Evolutionary conservation across 495 filamentous ascomycete genomes (phyloP), one percentile per base, ranked within the genome.

Genomic region (Talaromyces borbonicus): DNA sequence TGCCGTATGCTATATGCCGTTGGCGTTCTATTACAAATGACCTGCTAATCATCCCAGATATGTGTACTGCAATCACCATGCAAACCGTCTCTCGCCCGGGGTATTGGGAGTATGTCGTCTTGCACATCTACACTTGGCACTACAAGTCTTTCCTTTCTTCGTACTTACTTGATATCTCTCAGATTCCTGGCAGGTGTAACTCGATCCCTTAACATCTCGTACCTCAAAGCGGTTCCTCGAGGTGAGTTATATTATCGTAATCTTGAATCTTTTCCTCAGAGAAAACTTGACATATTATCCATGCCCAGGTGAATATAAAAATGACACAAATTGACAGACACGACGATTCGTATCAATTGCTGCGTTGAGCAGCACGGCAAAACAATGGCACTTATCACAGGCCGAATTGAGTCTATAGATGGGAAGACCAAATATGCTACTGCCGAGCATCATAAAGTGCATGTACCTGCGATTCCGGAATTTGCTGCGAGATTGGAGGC

Each of bases 401-500:
- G 63, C 3, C 48, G 43, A 8, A 71, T 72, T 60, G 58, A 48
- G 30, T 59, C 51, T 42, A 40, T 54, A 18, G 67, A 72, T 44
- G 60, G 64, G 3, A 66, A 62, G 33, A 55, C 49, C 0, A 52
- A 59, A 3, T 71, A 62, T 46, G 57, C 52, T 11, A 67, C 62
- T 11, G 60, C 51, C 37, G 67, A 72, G 39, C 67, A 71, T 51
- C 67, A 72, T 50, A 72, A 72, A 46, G 66, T 71, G 5, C 56
- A 59, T 38, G 54, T 66, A 5, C 42, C 42, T 33, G 59, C 67
- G 14, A 64, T 58, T 33, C 25, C 53, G 41, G 56, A 60, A 44
- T 56, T 67, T 57, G 25, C 42, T 3, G 25, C 25, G 25, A 14
- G 42, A 12, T 14, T 44, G 26, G 24, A 44, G 27, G 42, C 42